Evolutionary conservation across 495 filamentous ascomycete species (phyloP).

Genomic region (Penicillium malachiteum): DNA sequence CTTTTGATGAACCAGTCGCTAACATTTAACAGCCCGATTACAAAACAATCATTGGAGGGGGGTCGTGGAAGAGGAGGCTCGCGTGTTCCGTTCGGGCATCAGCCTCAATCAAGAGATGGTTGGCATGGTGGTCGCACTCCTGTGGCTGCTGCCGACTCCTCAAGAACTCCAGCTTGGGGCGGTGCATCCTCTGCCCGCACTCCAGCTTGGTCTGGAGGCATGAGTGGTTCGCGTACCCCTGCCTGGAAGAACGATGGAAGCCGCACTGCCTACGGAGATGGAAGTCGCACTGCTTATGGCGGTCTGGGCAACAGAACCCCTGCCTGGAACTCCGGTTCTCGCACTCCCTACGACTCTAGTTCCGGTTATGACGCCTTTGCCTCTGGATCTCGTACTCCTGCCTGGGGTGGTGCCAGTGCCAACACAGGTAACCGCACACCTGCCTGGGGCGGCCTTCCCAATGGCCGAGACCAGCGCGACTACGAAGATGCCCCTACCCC

Average conservation of each 20-base stretch:
- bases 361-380: slow-evolving; percentile 67
- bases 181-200: slow-evolving; percentile 47
- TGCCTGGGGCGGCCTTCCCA: slow-evolving; percentile 40
- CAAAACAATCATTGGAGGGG: slow-evolving; percentile 71
- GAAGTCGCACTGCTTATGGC: slow-evolving; percentile 71
- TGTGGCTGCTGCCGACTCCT: slow-evolving; percentile 54
- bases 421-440: slow-evolving; percentile 53
- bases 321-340: slow-evolving; percentile 60
- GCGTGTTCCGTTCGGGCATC: slow-evolving; percentile 46
- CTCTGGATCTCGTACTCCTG: slow-evolving; percentile 71
- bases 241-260: slow-evolving; percentile 73
- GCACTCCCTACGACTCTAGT: slow-evolving; percentile 67
- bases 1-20: slow-evolving; percentile 12
- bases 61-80: slow-evolving; percentile 56
- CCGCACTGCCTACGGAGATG: slow-evolving; percentile 78
- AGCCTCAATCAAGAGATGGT: slow-evolving; percentile 33
- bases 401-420: slow-evolving; percentile 54
- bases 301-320: slow-evolving; percentile 52
- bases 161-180: slow-evolving; percentile 73
- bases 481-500: slow-evolving; percentile 74
- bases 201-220: slow-evolving; percentile 56
- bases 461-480: slow-evolving; percentile 27
- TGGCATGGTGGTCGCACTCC: slow-evolving; percentile 70
- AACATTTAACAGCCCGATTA: slow-evolving; percentile 50
- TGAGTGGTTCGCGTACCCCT: slow-evolving; percentile 65